Evolutionary conservation across 208 protist species (phyloP).

Genomic region (Blastocrithidia nonstop): DNA sequence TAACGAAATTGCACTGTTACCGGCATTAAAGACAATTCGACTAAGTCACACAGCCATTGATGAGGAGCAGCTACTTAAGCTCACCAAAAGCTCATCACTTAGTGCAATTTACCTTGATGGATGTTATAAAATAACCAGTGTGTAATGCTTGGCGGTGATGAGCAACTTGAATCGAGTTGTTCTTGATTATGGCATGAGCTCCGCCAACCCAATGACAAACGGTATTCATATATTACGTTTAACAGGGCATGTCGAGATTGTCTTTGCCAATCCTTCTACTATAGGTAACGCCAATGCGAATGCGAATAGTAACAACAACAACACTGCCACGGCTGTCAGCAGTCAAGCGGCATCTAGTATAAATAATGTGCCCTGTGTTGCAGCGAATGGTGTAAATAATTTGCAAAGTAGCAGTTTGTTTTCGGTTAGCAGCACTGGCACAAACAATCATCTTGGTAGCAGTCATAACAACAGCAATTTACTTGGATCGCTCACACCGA

Average conservation of each 20-base stretch:
- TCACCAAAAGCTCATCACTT: constrained; percentile 12
- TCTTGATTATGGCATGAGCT: constrained; percentile 9
- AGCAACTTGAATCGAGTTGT: constrained; percentile 17
- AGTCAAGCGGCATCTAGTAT: neutral
- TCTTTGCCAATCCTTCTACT: constrained; percentile 9
- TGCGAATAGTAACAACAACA: constrained; percentile 6
- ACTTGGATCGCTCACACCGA: too few relatives aligned
- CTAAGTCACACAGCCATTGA: constrained; percentile 23
- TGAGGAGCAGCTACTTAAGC: constrained; percentile 10
- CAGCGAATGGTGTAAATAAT: too few relatives aligned
- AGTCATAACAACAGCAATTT: too few relatives aligned
- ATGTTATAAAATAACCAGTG: constrained; percentile 14
- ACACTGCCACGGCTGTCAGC: constrained; percentile 4
- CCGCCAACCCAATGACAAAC: constrained; percentile 15
- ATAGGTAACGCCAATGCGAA: too few relatives aligned
- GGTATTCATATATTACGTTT: constrained; percentile 10
- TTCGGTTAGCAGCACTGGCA: too few relatives aligned
- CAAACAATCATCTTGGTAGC: too few relatives aligned
- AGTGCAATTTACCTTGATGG: constrained; percentile 24
- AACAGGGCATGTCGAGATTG: constrained; percentile 12
- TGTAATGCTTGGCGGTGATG: constrained; percentile 19
- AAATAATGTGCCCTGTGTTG: too few relatives aligned
- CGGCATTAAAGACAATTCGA: constrained; percentile 21
- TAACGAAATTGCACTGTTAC: constrained; percentile 15
- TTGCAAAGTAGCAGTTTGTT: too few relatives aligned